Evolutionary conservation across 2,329 filamentous ascomycete genomes (phyloP).

Genomic region (Ophiocordyceps australis): DNA sequence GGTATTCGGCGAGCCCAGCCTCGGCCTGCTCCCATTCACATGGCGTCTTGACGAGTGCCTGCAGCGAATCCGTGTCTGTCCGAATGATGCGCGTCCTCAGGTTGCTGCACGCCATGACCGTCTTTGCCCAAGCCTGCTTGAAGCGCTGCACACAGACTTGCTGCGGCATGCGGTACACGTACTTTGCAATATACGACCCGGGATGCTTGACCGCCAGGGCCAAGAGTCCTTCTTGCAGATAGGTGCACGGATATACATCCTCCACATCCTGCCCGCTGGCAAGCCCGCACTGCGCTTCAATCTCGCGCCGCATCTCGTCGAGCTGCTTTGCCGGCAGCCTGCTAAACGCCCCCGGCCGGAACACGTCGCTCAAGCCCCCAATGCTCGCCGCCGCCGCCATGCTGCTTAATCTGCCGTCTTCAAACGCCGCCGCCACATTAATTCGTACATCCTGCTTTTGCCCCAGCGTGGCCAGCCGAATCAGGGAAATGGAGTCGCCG

Average conservation of each 20-base stretch:
- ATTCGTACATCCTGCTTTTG: constrained; percentile 2
- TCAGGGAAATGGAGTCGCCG: constrained; percentile 10
- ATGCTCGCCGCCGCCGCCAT: background rate
- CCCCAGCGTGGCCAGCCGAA: constrained; percentile 3
- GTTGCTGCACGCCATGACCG: constrained; percentile 1
- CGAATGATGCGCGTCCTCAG: constrained; percentile 4
- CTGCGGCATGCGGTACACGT: constrained; percentile 6
- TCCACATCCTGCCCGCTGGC: too few species aligned
- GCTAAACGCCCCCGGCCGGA: too few species aligned
- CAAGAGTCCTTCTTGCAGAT: constrained; percentile 20
- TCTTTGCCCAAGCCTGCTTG: constrained; percentile 9
- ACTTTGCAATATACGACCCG: constrained; percentile 16
- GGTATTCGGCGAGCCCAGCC: too few species aligned
- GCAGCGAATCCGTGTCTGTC: constrained; percentile 1
- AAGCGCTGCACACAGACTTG: constrained; percentile 7
- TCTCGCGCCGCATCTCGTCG: background rate
- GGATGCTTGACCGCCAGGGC: constrained; percentile 11
- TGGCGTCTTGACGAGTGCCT: constrained; percentile 1
- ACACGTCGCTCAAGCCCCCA: too few species aligned
- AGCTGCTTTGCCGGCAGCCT: background rate
- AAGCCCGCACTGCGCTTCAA: background rate
- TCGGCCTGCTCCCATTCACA: background rate
- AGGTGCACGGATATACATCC: constrained; percentile 13
- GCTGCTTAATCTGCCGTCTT: constrained; percentile 3
- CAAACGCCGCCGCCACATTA: constrained; percentile 4